Conservation (phyloP, 768 basidiomycete species). For the Leccinellum albellum region DNA sequence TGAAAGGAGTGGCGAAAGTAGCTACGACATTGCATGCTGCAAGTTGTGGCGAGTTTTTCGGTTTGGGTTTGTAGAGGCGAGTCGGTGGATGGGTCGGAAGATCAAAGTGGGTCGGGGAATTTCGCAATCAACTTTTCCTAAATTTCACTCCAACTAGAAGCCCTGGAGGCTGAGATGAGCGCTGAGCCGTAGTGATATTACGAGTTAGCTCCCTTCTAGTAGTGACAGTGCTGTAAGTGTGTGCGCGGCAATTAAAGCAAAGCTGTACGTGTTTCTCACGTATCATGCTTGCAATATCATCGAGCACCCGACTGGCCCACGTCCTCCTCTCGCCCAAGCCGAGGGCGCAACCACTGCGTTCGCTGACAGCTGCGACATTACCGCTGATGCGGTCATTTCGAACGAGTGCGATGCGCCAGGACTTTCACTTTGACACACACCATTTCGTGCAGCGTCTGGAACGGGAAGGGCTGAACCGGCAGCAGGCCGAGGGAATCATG, state of each 20-base stretch:
- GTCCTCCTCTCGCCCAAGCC: background rate
- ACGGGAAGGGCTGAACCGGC: constrained; percentile 81
- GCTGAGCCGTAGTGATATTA: no score
- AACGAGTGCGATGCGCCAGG: constrained; percentile 25
- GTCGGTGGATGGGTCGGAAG: no score
- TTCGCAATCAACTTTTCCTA: no score
- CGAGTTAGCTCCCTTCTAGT: no score
- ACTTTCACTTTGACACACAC: constrained; percentile 94
- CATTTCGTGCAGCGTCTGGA: constrained; percentile 90
- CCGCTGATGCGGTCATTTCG: constrained; percentile 25
- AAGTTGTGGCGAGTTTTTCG: no score
- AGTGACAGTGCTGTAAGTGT: no score
- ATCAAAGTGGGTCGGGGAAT: no score
- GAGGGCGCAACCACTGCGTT: constrained; percentile 4
- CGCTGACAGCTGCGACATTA: background rate
- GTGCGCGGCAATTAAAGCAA: no score
- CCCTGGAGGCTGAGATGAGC: no score
- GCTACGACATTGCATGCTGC: no score
- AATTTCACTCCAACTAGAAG: no score
- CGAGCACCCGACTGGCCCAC: constrained; percentile 7
- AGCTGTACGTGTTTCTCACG: constrained; percentile 18
- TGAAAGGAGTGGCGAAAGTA: background rate
- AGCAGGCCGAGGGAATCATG: constrained; percentile 97
- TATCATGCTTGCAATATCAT: constrained; percentile 12
- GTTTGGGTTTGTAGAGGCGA: no score